phyloP scores from a whole-genome alignment of 176 grass and related monocot species.

The Zizania latifolia region DNA sequence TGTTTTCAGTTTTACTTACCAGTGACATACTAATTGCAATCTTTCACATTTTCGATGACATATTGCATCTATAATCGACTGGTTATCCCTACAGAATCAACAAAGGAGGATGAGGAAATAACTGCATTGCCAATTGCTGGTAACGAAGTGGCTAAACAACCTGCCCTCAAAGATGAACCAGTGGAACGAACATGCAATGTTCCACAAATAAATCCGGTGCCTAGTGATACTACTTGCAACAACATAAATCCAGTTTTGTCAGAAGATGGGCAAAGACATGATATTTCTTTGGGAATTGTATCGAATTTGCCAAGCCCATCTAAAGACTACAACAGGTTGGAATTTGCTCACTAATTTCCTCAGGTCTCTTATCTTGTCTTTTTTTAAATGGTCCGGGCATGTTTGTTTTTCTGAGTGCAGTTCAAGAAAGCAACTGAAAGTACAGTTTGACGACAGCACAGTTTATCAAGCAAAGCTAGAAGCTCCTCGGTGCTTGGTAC shows the following conservation, averaged over 20 bases:
- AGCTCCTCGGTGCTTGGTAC: slow-evolving; percentile 32
- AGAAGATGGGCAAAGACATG: slow-evolving; percentile 22
- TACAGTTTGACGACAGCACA: slow-evolving; percentile 7
- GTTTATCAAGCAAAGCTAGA: slow-evolving; percentile 11
- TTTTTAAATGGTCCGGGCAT: neutral
- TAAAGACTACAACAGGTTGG: slow-evolving; percentile 27
- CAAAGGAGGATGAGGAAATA: neutral
- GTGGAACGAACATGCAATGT: neutral
- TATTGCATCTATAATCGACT: slow-evolving; percentile 6
- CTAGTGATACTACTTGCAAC: neutral
- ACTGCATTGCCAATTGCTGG: neutral
- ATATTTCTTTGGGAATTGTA: slow-evolving; percentile 27
- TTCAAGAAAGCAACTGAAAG: slow-evolving; percentile 18
- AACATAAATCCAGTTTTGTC: neutral
- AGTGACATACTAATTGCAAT: neutral
- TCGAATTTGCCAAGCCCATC: neutral
- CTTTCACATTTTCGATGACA: neutral
- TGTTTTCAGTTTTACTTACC: neutral
- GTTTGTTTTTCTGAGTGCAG: slow-evolving; percentile 28
- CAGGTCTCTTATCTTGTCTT: neutral
- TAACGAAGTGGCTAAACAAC: neutral
- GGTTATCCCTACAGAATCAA: slow-evolving; percentile 19
- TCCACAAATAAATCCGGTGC: slow-evolving; percentile 16
- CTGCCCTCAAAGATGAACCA: neutral
- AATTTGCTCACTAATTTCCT: neutral